Percentiles rank a stretch among this genome's conserved stretches.
These are phyloP conservation scores for Colletotrichum euphorbiae DNA, from an alignment of 2,329 filamentous ascomycete species.

Conservation along the genomic window DNA sequence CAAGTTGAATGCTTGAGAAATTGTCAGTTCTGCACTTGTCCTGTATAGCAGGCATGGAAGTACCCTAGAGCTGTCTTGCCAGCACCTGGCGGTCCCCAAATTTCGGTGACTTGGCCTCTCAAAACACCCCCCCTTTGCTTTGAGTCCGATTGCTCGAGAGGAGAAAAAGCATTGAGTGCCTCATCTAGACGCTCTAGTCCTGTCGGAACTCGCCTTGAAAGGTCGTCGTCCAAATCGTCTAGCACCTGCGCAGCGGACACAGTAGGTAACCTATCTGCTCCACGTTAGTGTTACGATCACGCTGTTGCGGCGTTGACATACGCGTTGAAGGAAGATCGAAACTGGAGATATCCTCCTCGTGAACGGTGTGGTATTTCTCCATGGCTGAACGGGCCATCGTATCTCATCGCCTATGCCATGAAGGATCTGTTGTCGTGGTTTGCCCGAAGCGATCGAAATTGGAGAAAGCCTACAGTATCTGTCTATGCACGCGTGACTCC, in stretches of 20 bases:
- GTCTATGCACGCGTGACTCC: neutral
- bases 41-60: slow-evolving; percentile 47
- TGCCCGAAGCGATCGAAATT: neutral
- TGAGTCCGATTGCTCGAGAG: slow-evolving; percentile 23
- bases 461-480: slow-evolving; percentile 20
- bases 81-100: slow-evolving; percentile 87
- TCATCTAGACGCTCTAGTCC: slow-evolving; percentile 66
- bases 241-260: slow-evolving; percentile 81
- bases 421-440: neutral
- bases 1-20: slow-evolving; percentile 72
- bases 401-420: neutral
- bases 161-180: slow-evolving; percentile 51
- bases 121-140: slow-evolving; percentile 68
- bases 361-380: slow-evolving; percentile 62
- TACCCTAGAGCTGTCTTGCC: slow-evolving; percentile 89
- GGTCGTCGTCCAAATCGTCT: slow-evolving; percentile 65
- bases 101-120: slow-evolving; percentile 83
- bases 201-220: slow-evolving; percentile 65
- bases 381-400: slow-evolving; percentile 15
- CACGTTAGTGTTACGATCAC: slow-evolving; percentile 39
- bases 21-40: slow-evolving; percentile 28
- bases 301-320: slow-evolving; percentile 49
- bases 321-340: slow-evolving; percentile 67
- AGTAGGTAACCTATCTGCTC: slow-evolving; percentile 79
- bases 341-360: slow-evolving; percentile 70